These are phyloP conservation scores for Ulmus americana DNA, from an alignment of 331 rosid species.

Conservation along the genomic window DNA sequence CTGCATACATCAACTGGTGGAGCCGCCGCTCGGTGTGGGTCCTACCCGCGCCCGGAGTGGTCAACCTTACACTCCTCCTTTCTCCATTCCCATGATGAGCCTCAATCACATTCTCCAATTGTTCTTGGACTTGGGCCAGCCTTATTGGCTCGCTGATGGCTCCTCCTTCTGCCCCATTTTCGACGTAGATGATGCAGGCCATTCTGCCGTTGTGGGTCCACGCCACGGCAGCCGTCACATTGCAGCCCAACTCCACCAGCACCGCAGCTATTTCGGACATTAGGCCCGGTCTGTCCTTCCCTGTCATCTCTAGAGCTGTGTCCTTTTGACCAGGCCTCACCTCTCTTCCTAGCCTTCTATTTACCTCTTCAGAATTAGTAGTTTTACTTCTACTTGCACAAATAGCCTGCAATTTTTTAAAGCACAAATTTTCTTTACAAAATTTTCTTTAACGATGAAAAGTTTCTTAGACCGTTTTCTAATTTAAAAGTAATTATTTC, in stretches of 20 bases:
- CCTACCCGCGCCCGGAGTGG: slow-evolving; percentile 30
- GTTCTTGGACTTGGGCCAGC: slow-evolving; percentile 46
- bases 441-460: too few relatives aligned
- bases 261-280: slow-evolving; percentile 66
- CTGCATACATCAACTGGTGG: slow-evolving; percentile 73
- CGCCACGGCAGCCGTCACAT: slow-evolving; percentile 42
- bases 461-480: too few relatives aligned
- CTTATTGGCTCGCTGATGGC: slow-evolving; percentile 48
- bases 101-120: slow-evolving; percentile 53
- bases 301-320: slow-evolving; percentile 65
- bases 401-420: slow-evolving; percentile 44
- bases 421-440: neutral
- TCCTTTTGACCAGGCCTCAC: slow-evolving; percentile 24
- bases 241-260: slow-evolving; percentile 51
- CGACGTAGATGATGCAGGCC: slow-evolving; percentile 56
- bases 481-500: too few relatives aligned
- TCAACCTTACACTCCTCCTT: slow-evolving; percentile 49
- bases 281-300: slow-evolving; percentile 61
- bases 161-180: slow-evolving; percentile 48
- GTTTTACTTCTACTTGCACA: slow-evolving; percentile 41
- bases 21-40: slow-evolving; percentile 71
- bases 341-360: slow-evolving; percentile 24
- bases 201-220: slow-evolving; percentile 70
- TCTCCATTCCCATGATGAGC: slow-evolving; percentile 50
- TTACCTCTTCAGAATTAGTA: slow-evolving; percentile 15